phyloP scores from a whole-genome alignment of 441 rosid species.

The Croton setiger region DNA sequence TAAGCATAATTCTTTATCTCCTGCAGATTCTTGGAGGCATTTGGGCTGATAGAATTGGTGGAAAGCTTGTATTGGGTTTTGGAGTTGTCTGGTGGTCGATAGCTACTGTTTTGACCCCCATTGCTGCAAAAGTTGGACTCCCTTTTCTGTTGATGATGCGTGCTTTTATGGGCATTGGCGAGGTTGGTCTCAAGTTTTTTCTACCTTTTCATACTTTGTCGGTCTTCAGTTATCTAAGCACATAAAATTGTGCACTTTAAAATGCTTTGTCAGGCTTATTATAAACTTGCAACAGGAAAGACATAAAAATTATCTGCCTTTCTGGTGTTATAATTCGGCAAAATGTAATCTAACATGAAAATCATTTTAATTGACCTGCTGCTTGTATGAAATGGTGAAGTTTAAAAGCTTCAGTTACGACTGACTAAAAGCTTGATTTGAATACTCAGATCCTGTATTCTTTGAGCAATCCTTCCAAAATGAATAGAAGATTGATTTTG shows the following conservation, averaged over 20 bases:
- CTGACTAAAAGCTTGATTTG: not conserved
- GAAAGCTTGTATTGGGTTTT: constrained; percentile 86
- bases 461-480: constrained; percentile 10
- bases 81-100: constrained; percentile 98
- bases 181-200: constrained; percentile 47
- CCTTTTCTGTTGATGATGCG: constrained; percentile 87
- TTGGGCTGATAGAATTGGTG: constrained; percentile 97
- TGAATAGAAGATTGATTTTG: constrained; percentile 12
- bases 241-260: not conserved
- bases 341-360: not conserved
- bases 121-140: constrained; percentile 89
- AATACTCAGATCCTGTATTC: constrained; percentile 2
- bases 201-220: constrained; percentile 14
- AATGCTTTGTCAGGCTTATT: not conserved
- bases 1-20: constrained; percentile 21
- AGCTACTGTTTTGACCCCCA: constrained; percentile 92
- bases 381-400: not conserved
- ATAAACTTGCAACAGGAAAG: not conserved
- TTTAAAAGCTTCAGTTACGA: not conserved
- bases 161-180: constrained; percentile 98
- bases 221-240: not conserved
- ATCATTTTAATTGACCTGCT: not conserved
- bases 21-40: constrained; percentile 92
- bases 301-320: not conserved
- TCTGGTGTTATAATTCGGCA: not conserved